Evolutionary conservation across 192 early-diverging fungal species (phyloP), one percentile per base, ranked within the genome.

Genomic region (Linnemannia hyalina): DNA sequence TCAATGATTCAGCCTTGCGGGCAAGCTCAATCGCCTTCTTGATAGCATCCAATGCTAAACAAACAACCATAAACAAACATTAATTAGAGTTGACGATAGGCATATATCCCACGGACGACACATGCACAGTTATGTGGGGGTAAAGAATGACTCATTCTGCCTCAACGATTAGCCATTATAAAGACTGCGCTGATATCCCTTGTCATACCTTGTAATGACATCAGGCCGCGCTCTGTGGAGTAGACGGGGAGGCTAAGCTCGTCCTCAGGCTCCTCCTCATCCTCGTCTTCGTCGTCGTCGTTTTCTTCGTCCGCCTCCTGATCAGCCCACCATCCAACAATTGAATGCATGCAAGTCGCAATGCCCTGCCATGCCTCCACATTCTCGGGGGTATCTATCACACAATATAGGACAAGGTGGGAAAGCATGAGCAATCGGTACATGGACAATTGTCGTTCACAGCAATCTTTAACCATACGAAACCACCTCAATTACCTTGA

Each of bases 261-360:
- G 35, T 86, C 80, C 75, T 86, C 79, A 1, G 84, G 84, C 16
- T 86, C 84, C 18, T 86, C 76, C 5, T 85, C 75, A 42, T 85
- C 77, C 29, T 85, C 77, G 1, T 79, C 77, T 10, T 79, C 75
- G 2, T 78, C 84, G 0, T 85, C 74, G 2, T 77, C 76, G 3
- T 71, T 26, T 16, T 81, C 80, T 15, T 77, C 54, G 15, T 82
- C 80, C 6, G 76, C 84, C 7, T 86, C 84, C 41, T 77, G 75
- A 63, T 86, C 84, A 20, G 84, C 84, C 84, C 84, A 86, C 84
- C 84, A 86, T 73, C 84, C 84, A 29, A 86, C 84, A 78, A 86
- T 86, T 23, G 84, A 86, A 63, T 86, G 84, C 84, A 86, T 26
- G 70, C 84, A 86, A 4, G 84, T 86, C 8, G 79, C 78, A 74